Evolutionary conservation across 163 green algal genomes (phyloP), one percentile per base, ranked within the genome.

Genomic region (Volvox carteri): DNA sequence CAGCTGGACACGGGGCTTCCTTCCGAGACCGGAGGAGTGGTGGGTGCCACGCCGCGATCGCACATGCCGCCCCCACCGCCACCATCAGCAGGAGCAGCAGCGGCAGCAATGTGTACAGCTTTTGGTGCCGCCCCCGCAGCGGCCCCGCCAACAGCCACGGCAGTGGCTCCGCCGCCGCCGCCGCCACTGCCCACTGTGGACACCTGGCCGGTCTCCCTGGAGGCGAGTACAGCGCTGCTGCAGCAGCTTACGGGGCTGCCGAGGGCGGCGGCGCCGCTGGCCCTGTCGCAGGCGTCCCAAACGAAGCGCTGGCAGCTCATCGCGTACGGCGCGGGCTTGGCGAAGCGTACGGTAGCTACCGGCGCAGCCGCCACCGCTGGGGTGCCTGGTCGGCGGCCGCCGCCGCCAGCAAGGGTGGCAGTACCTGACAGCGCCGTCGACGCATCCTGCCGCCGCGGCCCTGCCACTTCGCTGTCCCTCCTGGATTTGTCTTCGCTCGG

Each of bases 151-250:
- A n/a, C n/a, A n/a, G n/a, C n/a, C n/a, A n/a, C n/a, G n/a, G n/a
- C n/a, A n/a, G n/a, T n/a, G n/a, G n/a, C n/a, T n/a, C n/a, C n/a
- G n/a, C n/a, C n/a, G n/a, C n/a, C n/a, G n/a, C n/a, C n/a, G n/a
- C n/a, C n/a, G n/a, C n/a, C n/a, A n/a, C n/a, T n/a, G 48, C 77
- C n/a, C 16, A 21, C 23, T 35, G 30, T 87, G 1, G 4, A 54
- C n/a, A 87, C 81, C 0, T 80, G 81, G 81, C 81, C 81, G 5
- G 33, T 65, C n/a, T 72, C 81, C 0, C 46, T 65, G 19, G 44
- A 54, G 2, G 81, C 67, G 9, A 35, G 33, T 25, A 42, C 65
- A 12, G 30, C 33, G 4, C 48, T 87, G 19, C 30, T 87, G 46
- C 81, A 37, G 21, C 23, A 41, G 35, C 81, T 87, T 44, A 33